Evolutionary conservation across 331 rosid species (phyloP), one percentile per base, ranked within the genome.

Genomic region (Saraca asoca): DNA sequence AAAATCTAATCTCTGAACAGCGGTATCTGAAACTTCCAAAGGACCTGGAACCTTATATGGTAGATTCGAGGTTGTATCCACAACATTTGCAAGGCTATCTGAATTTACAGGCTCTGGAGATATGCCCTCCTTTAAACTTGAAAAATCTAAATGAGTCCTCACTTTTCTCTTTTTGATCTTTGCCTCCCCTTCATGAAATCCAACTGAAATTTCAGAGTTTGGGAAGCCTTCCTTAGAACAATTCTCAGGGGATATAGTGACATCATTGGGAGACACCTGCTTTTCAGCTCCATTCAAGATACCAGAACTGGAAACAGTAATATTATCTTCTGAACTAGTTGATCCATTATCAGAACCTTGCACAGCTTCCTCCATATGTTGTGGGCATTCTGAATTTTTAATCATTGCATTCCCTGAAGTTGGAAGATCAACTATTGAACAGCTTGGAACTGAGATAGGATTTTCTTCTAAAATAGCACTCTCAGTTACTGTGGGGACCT

Each of bases 1-100:
- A 44, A 78, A 59, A 71, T 77, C 79, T 65, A 69, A 64, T 49
- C 70, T 84, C 75, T 72, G 81, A 77, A 58, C 68, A 68, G 71
- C 62, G 59, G 79, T 77, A 78, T 75, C 72, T 51, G 68, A 59
- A 48, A 69, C 78, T 61, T 73, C 84, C 31, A 77, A 77, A 64
- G 51, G 45, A 64, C 73, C 65, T 73, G 71, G 61, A 64, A 70
- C 76, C 54, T 79, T 80, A 35, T 69, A 59, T 53, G 66, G 31
- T 38, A 31, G 49, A 74, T 68, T 53, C 56, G 43, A 59, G 62
- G 72, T 54, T 63, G 79, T 73, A 79, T 82, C 75, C 66, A 62
- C 69, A 53, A 70, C 66, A 75, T 49, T 67, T 64, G 70, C 50
- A 69, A 48, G 44, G 61, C 62, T 50, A 73, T 62, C 57, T 58